phyloP scores from a whole-genome alignment of 164 flowering plant species.

The Magnolia officinalis region DNA sequence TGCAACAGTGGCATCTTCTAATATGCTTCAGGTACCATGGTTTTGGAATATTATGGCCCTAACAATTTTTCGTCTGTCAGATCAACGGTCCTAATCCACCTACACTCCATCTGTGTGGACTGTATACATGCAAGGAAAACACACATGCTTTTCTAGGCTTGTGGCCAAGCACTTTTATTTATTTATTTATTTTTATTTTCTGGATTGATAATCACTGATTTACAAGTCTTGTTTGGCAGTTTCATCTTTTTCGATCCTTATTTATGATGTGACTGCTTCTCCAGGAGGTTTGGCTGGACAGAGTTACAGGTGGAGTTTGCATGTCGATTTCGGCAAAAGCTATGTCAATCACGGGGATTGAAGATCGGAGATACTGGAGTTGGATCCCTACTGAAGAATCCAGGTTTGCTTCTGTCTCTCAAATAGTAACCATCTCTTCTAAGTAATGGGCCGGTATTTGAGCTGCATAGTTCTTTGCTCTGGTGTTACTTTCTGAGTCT shows the following conservation, averaged over 20 bases:
- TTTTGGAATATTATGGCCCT: too few species aligned
- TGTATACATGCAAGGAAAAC: not conserved
- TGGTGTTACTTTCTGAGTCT: too few species aligned
- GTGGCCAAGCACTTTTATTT: not conserved
- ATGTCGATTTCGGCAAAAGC: slow-evolving; percentile 75
- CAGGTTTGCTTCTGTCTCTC: slow-evolving; percentile 38
- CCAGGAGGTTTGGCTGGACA: slow-evolving; percentile 93
- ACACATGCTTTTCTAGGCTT: not conserved
- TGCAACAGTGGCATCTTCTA: too few species aligned
- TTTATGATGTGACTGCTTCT: slow-evolving; percentile 8
- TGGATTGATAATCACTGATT: not conserved
- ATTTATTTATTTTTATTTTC: slow-evolving; percentile 1
- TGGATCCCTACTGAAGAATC: slow-evolving; percentile 96
- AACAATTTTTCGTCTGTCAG: too few species aligned
- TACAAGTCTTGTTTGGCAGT: not conserved
- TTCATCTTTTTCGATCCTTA: not conserved
- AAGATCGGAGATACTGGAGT: slow-evolving; percentile 95
- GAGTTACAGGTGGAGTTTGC: slow-evolving; percentile 73
- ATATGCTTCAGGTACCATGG: too few species aligned
- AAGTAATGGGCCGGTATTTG: not conserved
- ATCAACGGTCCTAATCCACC: not conserved
- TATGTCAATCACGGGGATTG: slow-evolving; percentile 89
- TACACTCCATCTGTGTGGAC: not conserved
- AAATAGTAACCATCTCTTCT: not conserved
- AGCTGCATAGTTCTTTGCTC: too few species aligned